Conservation (phyloP, 176 grass and related monocot genomes). For the Carex littledalei region DNA sequence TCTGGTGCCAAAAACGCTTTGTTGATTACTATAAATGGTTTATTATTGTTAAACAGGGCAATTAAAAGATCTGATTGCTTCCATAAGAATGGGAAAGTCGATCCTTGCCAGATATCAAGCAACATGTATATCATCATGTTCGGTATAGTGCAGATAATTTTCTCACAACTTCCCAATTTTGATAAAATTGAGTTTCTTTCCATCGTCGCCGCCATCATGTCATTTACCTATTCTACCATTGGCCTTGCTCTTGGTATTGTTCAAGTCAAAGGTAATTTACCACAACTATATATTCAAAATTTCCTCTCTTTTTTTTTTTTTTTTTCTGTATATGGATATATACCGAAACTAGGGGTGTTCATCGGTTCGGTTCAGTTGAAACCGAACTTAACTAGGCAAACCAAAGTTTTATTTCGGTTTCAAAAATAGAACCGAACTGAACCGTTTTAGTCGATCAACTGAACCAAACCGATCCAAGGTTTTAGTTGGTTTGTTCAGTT, state of each 20-base stretch:
- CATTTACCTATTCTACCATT: conserved; percentile 91
- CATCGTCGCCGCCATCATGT: conserved; percentile 85
- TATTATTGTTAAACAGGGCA: conserved; percentile 39
- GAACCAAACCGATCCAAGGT: no score
- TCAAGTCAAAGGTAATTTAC: conserved; percentile 49
- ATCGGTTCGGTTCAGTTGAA: no score
- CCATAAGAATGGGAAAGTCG: conserved; percentile 50
- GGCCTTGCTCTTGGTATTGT: conserved; percentile 68
- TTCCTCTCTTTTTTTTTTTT: not conserved
- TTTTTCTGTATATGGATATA: no score
- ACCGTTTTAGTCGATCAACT: no score
- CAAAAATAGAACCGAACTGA: no score
- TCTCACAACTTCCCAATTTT: conserved; percentile 90
- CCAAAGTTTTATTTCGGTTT: no score
- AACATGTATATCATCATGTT: conserved; percentile 94
- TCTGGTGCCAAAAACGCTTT: not conserved
- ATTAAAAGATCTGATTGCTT: conserved; percentile 79
- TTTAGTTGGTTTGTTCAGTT: no score
- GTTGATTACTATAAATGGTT: not conserved
- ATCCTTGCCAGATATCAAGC: conserved; percentile 71
- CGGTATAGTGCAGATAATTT: conserved; percentile 67
- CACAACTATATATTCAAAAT: not conserved
- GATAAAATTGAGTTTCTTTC: conserved; percentile 94
- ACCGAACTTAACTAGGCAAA: no score
- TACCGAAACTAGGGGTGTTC: no score